Conservation (phyloP, 2,329 filamentous ascomycete genomes). For the Cercospora sojina region DNA sequence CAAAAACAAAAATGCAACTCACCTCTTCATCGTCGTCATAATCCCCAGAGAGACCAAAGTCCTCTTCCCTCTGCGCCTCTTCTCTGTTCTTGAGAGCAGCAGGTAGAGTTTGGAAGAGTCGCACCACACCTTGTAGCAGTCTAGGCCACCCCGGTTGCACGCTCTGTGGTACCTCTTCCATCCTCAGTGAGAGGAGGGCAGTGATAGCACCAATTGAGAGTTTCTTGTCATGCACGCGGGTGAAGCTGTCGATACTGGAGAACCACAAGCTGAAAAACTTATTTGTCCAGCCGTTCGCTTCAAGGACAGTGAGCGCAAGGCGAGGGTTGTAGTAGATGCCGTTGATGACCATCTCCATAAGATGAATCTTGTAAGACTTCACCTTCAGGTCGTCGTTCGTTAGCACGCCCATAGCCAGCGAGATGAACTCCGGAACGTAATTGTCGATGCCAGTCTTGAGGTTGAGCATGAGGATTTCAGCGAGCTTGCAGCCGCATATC, state of each 20-base stretch:
- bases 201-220: constrained; percentile 93
- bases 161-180: constrained; percentile 82
- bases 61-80: constrained; percentile 80
- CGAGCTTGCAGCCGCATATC: constrained; percentile 96
- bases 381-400: constrained; percentile 74
- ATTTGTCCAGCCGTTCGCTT: constrained; percentile 91
- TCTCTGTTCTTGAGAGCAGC: constrained; percentile 87
- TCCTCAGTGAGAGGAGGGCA: constrained; percentile 74
- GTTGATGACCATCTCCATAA: constrained; percentile 99
- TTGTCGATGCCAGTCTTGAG: constrained; percentile 84
- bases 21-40: constrained; percentile 69
- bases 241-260: constrained; percentile 89
- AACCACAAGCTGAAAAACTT: constrained; percentile 99
- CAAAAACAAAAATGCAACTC: background rate
- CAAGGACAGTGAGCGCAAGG: constrained; percentile 81
- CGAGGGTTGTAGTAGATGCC: constrained; percentile 95
- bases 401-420: constrained; percentile 82
- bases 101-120: constrained; percentile 88
- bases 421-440: constrained; percentile 84
- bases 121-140: constrained; percentile 81
- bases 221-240: constrained; percentile 96
- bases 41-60: constrained; percentile 75
- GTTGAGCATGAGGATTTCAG: constrained; percentile 95
- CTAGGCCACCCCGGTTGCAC: constrained; percentile 95
- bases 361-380: constrained; percentile 89